Evolutionary conservation across 148 eudicot genomes (phyloP).

Genomic region (Chenopodium quinoa): DNA sequence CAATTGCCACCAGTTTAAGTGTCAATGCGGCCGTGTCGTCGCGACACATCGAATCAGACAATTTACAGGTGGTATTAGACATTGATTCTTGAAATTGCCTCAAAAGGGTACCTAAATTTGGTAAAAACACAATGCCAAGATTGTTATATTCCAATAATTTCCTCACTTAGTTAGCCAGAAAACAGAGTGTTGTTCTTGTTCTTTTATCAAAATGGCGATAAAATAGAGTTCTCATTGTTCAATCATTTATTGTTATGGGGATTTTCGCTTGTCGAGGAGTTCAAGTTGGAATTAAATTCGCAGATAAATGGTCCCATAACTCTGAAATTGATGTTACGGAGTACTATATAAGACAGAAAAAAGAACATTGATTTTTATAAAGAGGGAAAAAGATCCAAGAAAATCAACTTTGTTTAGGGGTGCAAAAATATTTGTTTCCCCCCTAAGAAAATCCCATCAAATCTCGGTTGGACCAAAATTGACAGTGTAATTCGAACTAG

Average conservation of each 20-base stretch:
- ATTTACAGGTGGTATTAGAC: conserved; percentile 36
- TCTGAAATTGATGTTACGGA: background rate
- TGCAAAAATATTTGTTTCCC: no score
- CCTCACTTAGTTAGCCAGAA: background rate
- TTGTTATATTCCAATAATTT: background rate
- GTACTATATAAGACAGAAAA: conserved; percentile 16
- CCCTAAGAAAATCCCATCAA: no score
- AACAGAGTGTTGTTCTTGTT: background rate
- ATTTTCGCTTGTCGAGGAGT: conserved; percentile 6
- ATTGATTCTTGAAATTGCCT: conserved; percentile 29
- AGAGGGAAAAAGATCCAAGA: background rate
- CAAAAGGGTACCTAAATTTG: conserved; percentile 27
- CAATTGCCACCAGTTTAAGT: conserved; percentile 43
- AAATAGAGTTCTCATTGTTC: background rate
- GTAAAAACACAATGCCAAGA: background rate
- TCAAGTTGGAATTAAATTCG: conserved; percentile 14
- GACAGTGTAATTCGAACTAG: no score
- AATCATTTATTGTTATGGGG: conserved; percentile 9
- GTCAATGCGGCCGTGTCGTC: conserved; percentile 41
- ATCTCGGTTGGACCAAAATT: no score
- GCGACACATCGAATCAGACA: conserved; percentile 31
- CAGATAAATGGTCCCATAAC: conserved; percentile 21
- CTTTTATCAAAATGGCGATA: background rate
- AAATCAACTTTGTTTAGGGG: no score
- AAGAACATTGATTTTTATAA: background rate